phyloP scores from a whole-genome alignment of 2,329 filamentous ascomycete species.

The Mycogone perniciosa region DNA sequence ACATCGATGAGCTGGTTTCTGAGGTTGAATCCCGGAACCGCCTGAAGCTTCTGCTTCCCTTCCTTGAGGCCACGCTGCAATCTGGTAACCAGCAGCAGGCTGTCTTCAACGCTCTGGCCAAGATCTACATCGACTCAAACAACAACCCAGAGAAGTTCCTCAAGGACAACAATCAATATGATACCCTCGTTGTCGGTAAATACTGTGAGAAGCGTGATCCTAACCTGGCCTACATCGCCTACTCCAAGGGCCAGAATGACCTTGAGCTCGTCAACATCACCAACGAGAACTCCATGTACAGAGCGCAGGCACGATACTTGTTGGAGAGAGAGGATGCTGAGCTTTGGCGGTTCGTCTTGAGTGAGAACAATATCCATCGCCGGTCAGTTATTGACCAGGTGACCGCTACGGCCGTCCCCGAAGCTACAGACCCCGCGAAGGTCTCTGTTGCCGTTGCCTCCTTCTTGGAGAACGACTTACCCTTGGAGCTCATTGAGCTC shows the following conservation, averaged over 20 bases:
- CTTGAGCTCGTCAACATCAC: constrained; percentile 95
- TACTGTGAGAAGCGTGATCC: constrained; percentile 99
- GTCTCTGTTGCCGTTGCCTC: constrained; percentile 91
- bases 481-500: constrained; percentile 90
- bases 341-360: constrained; percentile 92
- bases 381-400: constrained; percentile 94
- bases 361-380: constrained; percentile 90
- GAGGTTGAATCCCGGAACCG: constrained; percentile 97
- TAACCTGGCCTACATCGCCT: constrained; percentile 90
- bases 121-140: constrained; percentile 99
- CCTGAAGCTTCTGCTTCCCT: constrained; percentile 89
- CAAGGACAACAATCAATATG: constrained; percentile 95
- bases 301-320: constrained; percentile 91
- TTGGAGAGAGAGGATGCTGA: constrained; percentile 84
- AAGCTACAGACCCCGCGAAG: constrained; percentile 87
- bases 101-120: constrained; percentile 93
- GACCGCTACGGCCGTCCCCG: constrained; percentile 87
- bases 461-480: constrained; percentile 86
- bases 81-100: constrained; percentile 93
- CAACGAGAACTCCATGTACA: constrained; percentile 99
- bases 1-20: constrained; percentile 85
- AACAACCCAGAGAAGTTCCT: constrained; percentile 97
- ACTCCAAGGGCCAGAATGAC: constrained; percentile 95
- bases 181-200: constrained; percentile 85
- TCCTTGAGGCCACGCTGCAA: constrained; percentile 86